phyloP scores from a whole-genome alignment of 345 rosid genomes.

The Turritis glabra region DNA sequence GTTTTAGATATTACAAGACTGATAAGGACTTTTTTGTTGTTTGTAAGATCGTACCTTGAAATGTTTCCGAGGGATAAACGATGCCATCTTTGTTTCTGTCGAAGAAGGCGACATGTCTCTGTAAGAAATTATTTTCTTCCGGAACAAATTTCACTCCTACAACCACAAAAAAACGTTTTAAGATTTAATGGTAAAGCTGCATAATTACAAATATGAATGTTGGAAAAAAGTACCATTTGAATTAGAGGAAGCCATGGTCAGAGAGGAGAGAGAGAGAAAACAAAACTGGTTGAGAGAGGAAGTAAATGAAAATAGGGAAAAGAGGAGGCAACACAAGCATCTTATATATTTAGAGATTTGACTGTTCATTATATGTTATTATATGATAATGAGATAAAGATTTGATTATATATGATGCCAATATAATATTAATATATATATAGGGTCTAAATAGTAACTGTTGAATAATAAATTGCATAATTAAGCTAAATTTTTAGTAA shows the following conservation, averaged over 20 bases:
- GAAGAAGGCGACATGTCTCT: slow-evolving; percentile 80
- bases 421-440: no score
- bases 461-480: no score
- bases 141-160: slow-evolving; percentile 34
- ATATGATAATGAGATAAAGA: background rate
- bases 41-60: slow-evolving; percentile 46
- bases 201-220: background rate
- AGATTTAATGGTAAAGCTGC: background rate
- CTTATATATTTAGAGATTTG: background rate
- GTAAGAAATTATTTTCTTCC: slow-evolving; percentile 49
- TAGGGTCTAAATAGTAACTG: no score
- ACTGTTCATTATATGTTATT: background rate
- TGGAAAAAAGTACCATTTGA: slow-evolving; percentile 15
- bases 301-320: background rate
- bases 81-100: slow-evolving; percentile 76
- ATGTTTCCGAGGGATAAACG: slow-evolving; percentile 82
- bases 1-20: background rate
- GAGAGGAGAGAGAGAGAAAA: background rate
- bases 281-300: background rate
- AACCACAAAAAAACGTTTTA: background rate
- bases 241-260: slow-evolving; percentile 28
- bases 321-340: slow-evolving; percentile 10
- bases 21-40: background rate
- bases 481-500: no score
- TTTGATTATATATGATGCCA: background rate